Percentiles rank a stretch among this genome's conserved stretches.
These are phyloP conservation scores for Cutaneotrichosporon cyanovorans DNA, from an alignment of 1,284 basidiomycete genomes.

Conservation along the genomic window DNA sequence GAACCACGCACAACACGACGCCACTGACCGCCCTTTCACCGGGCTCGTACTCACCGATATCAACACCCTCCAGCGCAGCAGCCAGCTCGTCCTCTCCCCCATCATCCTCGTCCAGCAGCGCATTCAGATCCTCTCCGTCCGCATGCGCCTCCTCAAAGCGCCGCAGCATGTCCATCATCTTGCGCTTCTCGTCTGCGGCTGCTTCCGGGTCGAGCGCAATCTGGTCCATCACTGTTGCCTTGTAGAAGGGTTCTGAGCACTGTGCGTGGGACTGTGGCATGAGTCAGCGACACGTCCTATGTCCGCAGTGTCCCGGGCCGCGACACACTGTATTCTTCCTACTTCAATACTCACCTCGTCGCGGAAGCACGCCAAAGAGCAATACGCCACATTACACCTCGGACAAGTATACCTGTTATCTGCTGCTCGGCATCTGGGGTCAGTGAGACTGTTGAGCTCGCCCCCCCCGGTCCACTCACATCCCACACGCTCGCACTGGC, in stretches of 20 bases:
- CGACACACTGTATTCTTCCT: neutral
- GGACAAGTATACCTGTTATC: slow-evolving; percentile 44
- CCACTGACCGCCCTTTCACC: neutral
- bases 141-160: slow-evolving; percentile 39
- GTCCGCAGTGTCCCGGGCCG: too few relatives aligned
- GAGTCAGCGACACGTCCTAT: too few relatives aligned
- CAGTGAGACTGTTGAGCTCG: neutral
- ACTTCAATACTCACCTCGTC: slow-evolving; percentile 33
- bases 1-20: too few relatives aligned
- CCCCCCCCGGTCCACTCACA: slow-evolving; percentile 21
- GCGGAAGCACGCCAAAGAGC: slow-evolving; percentile 42
- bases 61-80: slow-evolving; percentile 27
- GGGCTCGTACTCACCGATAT: slow-evolving; percentile 31
- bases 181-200: slow-evolving; percentile 34
- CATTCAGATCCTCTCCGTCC: slow-evolving; percentile 25
- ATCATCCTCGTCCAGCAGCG: slow-evolving; percentile 22
- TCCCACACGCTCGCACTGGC: slow-evolving; percentile 28
- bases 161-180: slow-evolving; percentile 43
- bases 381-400: slow-evolving; percentile 44
- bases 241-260: slow-evolving; percentile 46
- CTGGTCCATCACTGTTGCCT: slow-evolving; percentile 29
- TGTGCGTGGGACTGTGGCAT: slow-evolving; percentile 41
- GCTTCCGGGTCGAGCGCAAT: slow-evolving; percentile 33
- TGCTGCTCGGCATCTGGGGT: slow-evolving; percentile 33
- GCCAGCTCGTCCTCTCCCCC: slow-evolving; percentile 26